phyloP scores from a whole-genome alignment of 2,329 filamentous ascomycete genomes.

The Leptographium wingfieldii region DNA sequence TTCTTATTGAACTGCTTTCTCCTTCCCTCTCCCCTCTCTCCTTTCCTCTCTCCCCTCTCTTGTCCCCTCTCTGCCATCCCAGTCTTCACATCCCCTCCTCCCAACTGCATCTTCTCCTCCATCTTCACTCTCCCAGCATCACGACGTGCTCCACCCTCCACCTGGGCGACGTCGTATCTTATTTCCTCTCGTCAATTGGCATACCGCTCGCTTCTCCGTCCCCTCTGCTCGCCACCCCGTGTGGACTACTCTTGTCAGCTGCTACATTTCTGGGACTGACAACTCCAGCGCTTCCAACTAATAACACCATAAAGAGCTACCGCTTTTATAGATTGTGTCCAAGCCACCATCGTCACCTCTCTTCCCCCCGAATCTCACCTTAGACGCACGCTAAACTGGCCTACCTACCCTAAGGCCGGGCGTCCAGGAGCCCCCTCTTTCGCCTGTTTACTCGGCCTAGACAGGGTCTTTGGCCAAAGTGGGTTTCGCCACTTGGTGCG shows the following conservation, averaged over 20 bases:
- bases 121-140: background rate
- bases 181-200: background rate
- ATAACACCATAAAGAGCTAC: background rate
- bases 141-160: background rate
- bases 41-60: background rate
- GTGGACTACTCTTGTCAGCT: background rate
- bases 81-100: background rate
- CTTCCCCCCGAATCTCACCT: background rate
- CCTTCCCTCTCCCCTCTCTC: background rate
- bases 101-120: background rate
- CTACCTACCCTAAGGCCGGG: constrained; percentile 5
- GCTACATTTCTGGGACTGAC: background rate
- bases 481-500: constrained; percentile 12
- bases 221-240: background rate
- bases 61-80: background rate
- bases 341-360: background rate
- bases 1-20: background rate
- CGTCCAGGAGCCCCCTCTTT: constrained; percentile 5
- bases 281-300: background rate
- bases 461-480: constrained; percentile 11
- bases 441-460: constrained; percentile 9
- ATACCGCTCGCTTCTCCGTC: background rate
- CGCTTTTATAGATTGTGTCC: background rate
- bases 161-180: background rate
- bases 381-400: constrained; percentile 3